phyloP scores from a whole-genome alignment of 2,329 filamentous ascomycete genomes.

The Arthrobotrys conoides region DNA sequence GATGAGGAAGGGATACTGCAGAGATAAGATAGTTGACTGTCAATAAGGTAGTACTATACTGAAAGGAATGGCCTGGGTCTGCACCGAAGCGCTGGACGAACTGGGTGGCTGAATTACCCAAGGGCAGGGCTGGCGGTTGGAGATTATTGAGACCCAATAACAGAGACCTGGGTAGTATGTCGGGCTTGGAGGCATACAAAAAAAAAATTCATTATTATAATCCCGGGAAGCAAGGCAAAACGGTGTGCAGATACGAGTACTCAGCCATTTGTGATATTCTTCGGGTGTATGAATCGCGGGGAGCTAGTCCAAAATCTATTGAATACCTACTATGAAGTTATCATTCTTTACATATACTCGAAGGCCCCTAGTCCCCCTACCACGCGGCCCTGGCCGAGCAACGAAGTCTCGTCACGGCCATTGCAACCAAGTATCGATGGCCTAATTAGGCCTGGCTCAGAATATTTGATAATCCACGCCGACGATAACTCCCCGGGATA shows the following conservation, averaged over 20 bases:
- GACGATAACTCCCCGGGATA: background rate
- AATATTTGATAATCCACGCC: background rate
- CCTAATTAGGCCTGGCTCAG: background rate
- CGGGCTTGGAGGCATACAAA: background rate
- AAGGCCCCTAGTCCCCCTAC: background rate
- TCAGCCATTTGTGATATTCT: background rate
- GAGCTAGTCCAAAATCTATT: background rate
- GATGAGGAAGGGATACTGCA: conserved; percentile 18
- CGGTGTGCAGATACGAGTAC: background rate
- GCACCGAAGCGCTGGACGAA: conserved; percentile 9
- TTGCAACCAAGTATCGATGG: background rate
- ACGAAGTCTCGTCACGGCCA: background rate
- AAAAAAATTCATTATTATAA: background rate
- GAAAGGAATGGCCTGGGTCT: background rate
- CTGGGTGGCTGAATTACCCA: conserved; percentile 3
- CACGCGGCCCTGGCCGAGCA: background rate
- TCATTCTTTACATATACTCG: no score
- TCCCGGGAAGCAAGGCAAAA: background rate
- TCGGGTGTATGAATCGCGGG: background rate
- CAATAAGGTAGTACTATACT: background rate
- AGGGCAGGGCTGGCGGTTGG: conserved; percentile 15
- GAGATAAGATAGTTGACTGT: conserved; percentile 13
- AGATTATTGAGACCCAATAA: background rate
- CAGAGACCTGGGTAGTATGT: background rate
- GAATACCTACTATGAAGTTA: background rate